Conservation (phyloP, 2,329 filamentous ascomycete genomes). For the Paramyrothecium sp. region DNA sequence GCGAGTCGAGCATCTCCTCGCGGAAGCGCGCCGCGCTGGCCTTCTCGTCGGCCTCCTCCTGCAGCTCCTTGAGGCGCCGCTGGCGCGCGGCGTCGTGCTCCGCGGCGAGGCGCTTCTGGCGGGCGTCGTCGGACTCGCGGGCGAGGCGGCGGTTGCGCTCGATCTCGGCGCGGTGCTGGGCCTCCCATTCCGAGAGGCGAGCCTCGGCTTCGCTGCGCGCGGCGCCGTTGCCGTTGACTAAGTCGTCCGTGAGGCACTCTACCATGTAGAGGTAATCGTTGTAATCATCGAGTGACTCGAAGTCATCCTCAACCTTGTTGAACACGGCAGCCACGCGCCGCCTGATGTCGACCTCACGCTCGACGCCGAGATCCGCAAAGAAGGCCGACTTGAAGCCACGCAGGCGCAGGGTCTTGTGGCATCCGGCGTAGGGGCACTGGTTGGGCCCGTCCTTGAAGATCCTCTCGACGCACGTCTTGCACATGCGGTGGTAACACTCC, state of each 20-base stretch:
- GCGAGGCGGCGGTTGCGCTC: slow-evolving; percentile 59
- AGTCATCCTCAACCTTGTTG: slow-evolving; percentile 88
- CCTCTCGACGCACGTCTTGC: slow-evolving; percentile 89
- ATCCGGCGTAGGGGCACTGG: slow-evolving; percentile 87
- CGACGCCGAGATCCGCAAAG: slow-evolving; percentile 83
- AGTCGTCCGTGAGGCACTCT: slow-evolving; percentile 85
- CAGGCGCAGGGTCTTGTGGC: slow-evolving; percentile 81
- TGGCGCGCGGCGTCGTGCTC: slow-evolving; percentile 64
- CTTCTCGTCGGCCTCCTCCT: slow-evolving; percentile 71
- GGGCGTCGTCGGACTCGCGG: slow-evolving; percentile 52
- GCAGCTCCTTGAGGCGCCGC: slow-evolving; percentile 59
- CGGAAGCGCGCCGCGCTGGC: slow-evolving; percentile 60
- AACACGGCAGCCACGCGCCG: slow-evolving; percentile 76
- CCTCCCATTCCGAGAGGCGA: slow-evolving; percentile 61
- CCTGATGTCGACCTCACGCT: slow-evolving; percentile 91
- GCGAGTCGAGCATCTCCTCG: slow-evolving; percentile 67
- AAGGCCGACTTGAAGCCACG: slow-evolving; percentile 83
- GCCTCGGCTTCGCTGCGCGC: slow-evolving; percentile 49
- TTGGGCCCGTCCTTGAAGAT: slow-evolving; percentile 91
- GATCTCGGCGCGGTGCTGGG: slow-evolving; percentile 68
- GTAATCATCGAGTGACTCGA: slow-evolving; percentile 77
- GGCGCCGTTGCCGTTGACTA: slow-evolving; percentile 70
- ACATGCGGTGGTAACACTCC: slow-evolving; percentile 99
- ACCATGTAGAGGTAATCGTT: slow-evolving; percentile 95
- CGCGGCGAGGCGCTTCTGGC: slow-evolving; percentile 54